Evolutionary conservation across 805 yeast genomes (phyloP).

Genomic region (Kodamaea restingae): DNA sequence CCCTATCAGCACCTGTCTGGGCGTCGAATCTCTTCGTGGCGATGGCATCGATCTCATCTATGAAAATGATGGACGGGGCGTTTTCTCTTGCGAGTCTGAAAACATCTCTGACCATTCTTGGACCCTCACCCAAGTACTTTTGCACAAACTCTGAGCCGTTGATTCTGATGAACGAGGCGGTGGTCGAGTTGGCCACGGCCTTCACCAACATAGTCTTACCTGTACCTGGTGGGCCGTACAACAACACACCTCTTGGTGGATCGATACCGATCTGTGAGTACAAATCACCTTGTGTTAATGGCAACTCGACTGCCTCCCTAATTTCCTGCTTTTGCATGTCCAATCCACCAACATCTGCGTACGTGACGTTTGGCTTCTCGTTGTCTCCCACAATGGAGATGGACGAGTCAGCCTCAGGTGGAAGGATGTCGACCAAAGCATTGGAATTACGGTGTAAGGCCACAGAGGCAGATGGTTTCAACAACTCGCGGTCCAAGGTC

Average conservation of each 20-base stretch:
- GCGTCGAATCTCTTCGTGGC: conserved; percentile 99
- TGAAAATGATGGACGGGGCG: conserved; percentile 93
- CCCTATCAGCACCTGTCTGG: conserved; percentile 99
- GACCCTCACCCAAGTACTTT: conserved; percentile 98
- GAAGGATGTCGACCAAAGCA: conserved; percentile 93
- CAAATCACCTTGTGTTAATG: conserved; percentile 90
- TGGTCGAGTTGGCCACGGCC: conserved; percentile 95
- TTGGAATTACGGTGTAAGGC: conserved; percentile 98
- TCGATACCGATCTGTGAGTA: conserved; percentile 98
- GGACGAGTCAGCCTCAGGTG: conserved; percentile 97
- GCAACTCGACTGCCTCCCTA: conserved; percentile 96
- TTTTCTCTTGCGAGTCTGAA: conserved; percentile 96
- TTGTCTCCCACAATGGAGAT: conserved; percentile 92
- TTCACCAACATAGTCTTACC: conserved; percentile 99
- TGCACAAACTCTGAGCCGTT: conserved; percentile 98
- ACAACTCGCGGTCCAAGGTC: conserved; percentile 88
- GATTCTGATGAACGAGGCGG: conserved; percentile 93
- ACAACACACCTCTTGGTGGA: conserved; percentile 95
- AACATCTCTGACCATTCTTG: conserved; percentile 98
- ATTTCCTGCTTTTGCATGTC: conserved; percentile 99
- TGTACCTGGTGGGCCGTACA: conserved; percentile 99
- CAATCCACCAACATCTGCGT: conserved; percentile 97
- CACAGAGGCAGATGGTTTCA: conserved; percentile 92
- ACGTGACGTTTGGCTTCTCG: conserved; percentile 88
- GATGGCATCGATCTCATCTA: conserved; percentile 98